These are phyloP conservation scores for Lipomyces chichibuensis DNA, from an alignment of 805 yeast species.

Conservation along the genomic window DNA sequence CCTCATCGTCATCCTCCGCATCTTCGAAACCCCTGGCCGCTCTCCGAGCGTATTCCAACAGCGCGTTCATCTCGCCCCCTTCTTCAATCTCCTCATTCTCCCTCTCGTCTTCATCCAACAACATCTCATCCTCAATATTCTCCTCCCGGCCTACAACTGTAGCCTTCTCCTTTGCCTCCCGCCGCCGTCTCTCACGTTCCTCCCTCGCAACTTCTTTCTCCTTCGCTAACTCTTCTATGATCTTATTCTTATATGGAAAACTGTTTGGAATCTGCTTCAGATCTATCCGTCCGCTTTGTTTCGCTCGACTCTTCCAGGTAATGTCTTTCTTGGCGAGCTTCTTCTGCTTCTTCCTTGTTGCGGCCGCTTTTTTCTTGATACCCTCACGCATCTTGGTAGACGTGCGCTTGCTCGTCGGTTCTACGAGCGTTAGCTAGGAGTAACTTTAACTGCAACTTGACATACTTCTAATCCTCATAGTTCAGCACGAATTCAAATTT, in stretches of 20 bases:
- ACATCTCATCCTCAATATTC: slow-evolving; percentile 30
- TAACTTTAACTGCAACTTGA: neutral
- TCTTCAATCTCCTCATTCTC: slow-evolving; percentile 47
- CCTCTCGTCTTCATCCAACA: slow-evolving; percentile 46
- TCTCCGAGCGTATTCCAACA: slow-evolving; percentile 84
- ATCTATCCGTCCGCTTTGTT: slow-evolving; percentile 58
- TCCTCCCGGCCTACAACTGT: slow-evolving; percentile 15
- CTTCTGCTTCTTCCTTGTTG: slow-evolving; percentile 82
- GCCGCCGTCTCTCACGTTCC: slow-evolving; percentile 45
- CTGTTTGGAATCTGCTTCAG: slow-evolving; percentile 87
- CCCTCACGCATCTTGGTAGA: slow-evolving; percentile 96
- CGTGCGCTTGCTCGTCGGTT: slow-evolving; percentile 81
- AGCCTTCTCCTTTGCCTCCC: slow-evolving; percentile 43
- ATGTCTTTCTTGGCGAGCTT: slow-evolving; percentile 84
- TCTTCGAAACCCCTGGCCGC: slow-evolving; percentile 79
- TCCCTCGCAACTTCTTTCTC: slow-evolving; percentile 53
- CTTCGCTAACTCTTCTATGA: slow-evolving; percentile 59
- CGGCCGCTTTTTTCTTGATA: slow-evolving; percentile 91
- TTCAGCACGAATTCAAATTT: neutral
- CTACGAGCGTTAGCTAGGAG: slow-evolving; percentile 35
- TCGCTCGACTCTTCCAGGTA: slow-evolving; percentile 86
- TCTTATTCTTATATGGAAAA: slow-evolving; percentile 90
- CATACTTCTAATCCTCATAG: slow-evolving; percentile 31
- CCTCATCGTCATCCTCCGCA: slow-evolving; percentile 49
- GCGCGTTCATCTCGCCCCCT: slow-evolving; percentile 56